A percentile compares a stretch with the other conserved stretches of the same genome.
phyloP scores from a whole-genome alignment of 345 rosid genomes.

The Kernera saxatilis region DNA sequence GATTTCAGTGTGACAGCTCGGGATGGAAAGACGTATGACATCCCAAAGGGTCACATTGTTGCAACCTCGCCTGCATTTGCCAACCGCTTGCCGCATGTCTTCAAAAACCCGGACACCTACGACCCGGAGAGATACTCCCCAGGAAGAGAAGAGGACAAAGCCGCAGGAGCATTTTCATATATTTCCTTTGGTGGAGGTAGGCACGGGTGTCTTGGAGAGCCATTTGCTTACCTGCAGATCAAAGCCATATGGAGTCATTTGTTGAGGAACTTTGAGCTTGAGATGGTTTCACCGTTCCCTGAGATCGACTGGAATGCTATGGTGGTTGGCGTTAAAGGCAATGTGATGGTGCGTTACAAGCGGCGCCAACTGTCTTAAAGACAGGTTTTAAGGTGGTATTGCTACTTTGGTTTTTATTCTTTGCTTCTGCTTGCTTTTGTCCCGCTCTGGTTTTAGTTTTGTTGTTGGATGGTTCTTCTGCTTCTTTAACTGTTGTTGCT shows the following conservation, averaged over 20 bases:
- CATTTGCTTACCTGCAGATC: conserved; percentile 95
- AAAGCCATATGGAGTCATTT: conserved; percentile 99
- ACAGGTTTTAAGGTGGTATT: conserved; percentile 6
- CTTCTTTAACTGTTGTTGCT: neutral
- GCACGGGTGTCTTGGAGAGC: conserved; percentile 98
- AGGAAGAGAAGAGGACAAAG: conserved; percentile 97
- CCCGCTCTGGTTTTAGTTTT: conserved; percentile 11
- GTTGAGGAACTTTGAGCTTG: conserved; percentile 86
- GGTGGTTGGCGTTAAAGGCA: conserved; percentile 98
- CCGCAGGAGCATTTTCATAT: conserved; percentile 79
- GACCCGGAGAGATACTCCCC: conserved; percentile 78
- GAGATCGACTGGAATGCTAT: conserved; percentile 99
- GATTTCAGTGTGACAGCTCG: conserved; percentile 74
- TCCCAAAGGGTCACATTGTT: conserved; percentile 91
- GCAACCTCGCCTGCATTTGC: conserved; percentile 97
- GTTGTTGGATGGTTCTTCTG: conserved; percentile 16
- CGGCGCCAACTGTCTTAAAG: conserved; percentile 36
- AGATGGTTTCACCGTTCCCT: conserved; percentile 88
- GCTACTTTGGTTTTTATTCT: neutral
- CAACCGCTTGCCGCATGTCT: conserved; percentile 79
- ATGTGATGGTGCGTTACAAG: conserved; percentile 92
- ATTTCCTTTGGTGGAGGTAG: conserved; percentile 96
- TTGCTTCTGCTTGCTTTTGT: conserved; percentile 5
- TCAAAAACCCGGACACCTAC: conserved; percentile 68
- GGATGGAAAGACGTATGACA: conserved; percentile 79